Evolutionary conservation across 371 early-diverging fungal species (phyloP).

Genomic region (Dinochytrium kinnereticum): DNA sequence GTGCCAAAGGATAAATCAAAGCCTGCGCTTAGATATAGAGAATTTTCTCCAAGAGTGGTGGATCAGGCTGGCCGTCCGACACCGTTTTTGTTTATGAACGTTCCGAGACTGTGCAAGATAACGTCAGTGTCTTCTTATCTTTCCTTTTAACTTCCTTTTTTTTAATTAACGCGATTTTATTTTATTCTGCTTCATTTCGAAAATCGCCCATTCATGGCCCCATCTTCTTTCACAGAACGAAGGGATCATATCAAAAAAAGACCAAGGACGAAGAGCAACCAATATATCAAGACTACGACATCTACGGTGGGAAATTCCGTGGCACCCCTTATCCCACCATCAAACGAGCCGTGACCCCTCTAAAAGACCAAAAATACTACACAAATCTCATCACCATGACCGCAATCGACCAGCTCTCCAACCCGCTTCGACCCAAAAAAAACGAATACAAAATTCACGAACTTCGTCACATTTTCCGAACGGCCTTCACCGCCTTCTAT

Average conservation of each 20-base stretch:
- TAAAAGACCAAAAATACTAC: neutral
- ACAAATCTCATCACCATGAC: constrained; percentile 36
- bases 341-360: neutral
- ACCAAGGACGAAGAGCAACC: constrained; percentile 6
- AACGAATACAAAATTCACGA: constrained; percentile 29
- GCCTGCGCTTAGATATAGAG: constrained; percentile 16
- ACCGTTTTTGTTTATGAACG: constrained; percentile 26
- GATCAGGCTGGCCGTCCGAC: constrained; percentile 26
- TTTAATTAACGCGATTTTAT: too few relatives aligned
- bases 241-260: too few relatives aligned
- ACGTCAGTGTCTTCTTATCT: neutral
- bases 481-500: constrained; percentile 37
- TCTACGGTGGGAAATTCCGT: constrained; percentile 12
- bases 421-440: constrained; percentile 23
- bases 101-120: constrained; percentile 21
- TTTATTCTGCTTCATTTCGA: too few relatives aligned
- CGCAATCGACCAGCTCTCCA: constrained; percentile 34
- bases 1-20: constrained; percentile 33
- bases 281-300: constrained; percentile 4
- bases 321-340: neutral
- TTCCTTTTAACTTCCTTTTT: too few relatives aligned
- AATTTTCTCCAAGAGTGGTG: constrained; percentile 15
- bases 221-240: neutral
- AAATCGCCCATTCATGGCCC: too few relatives aligned
- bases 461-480: constrained; percentile 34